These are phyloP conservation scores for Aspergillus ellipticus DNA, from an alignment of 495 filamentous ascomycete genomes.

Conservation along the genomic window DNA sequence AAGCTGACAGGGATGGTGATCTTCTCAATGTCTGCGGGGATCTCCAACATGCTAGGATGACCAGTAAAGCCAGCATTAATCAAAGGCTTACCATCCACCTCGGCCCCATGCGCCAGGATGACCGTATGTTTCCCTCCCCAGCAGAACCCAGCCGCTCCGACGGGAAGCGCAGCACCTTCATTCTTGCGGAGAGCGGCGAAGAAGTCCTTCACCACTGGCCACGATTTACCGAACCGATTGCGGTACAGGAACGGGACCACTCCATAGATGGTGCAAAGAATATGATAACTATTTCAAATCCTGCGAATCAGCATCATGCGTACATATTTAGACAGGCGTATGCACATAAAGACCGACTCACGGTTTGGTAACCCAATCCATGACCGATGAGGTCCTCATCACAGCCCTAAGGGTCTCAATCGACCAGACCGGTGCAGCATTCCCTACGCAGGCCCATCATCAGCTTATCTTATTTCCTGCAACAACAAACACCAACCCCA, in stretches of 20 bases:
- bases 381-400: constrained; percentile 1
- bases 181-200: constrained; percentile 40
- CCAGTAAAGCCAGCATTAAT: constrained; percentile 53
- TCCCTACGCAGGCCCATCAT: constrained; percentile 4
- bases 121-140: constrained; percentile 56
- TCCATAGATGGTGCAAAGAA: constrained; percentile 11
- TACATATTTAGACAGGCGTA: not conserved
- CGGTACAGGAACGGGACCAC: constrained; percentile 33
- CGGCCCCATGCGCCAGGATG: constrained; percentile 34
- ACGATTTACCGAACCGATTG: constrained; percentile 29
- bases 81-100: constrained; percentile 28
- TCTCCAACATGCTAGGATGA: constrained; percentile 47
- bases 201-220: constrained; percentile 46
- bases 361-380: constrained; percentile 18
- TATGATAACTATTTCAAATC: constrained; percentile 21
- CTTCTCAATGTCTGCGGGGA: constrained; percentile 53
- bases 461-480: not conserved
- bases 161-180: constrained; percentile 20
- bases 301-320: not conserved
- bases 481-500: not conserved
- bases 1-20: constrained; percentile 52
- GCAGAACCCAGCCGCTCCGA: constrained; percentile 56
- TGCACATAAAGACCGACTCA: constrained; percentile 4
- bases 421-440: constrained; percentile 12
- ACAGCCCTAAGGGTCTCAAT: constrained; percentile 11